phyloP scores from a whole-genome alignment of 2,329 filamentous ascomycete genomes.

The Fusarium sp. region DNA sequence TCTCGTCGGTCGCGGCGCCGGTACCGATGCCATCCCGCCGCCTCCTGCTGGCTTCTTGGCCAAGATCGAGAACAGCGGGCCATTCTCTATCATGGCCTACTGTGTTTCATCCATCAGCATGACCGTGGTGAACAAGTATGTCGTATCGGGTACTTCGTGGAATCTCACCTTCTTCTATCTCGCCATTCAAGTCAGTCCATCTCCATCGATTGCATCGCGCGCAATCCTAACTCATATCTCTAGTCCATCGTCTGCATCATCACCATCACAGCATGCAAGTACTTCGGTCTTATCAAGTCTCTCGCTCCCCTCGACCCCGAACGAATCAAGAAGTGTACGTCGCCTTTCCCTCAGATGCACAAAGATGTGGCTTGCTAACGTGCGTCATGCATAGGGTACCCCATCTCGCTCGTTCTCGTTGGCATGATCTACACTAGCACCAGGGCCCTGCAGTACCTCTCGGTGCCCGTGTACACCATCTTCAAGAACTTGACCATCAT shows the following conservation, averaged over 20 bases:
- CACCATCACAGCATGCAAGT: slow-evolving; percentile 84
- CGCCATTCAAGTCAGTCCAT: slow-evolving; percentile 78
- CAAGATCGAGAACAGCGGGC: slow-evolving; percentile 75
- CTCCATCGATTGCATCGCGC: slow-evolving; percentile 1
- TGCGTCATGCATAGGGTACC: slow-evolving; percentile 74
- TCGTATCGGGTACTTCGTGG: slow-evolving; percentile 87
- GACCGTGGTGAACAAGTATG: slow-evolving; percentile 99
- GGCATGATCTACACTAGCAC: slow-evolving; percentile 99
- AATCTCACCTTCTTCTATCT: slow-evolving; percentile 97
- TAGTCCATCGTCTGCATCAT: slow-evolving; percentile 88
- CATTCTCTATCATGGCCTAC: slow-evolving; percentile 84
- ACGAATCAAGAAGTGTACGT: slow-evolving; percentile 89
- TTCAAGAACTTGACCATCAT: slow-evolving; percentile 99
- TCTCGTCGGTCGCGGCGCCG: slow-evolving; percentile 34
- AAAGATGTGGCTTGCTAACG: not conserved
- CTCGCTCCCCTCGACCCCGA: slow-evolving; percentile 81
- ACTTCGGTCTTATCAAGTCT: slow-evolving; percentile 80
- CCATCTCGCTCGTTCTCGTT: slow-evolving; percentile 91
- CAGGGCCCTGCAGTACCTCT: slow-evolving; percentile 94
- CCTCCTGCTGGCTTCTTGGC: slow-evolving; percentile 27
- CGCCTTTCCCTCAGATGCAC: not conserved
- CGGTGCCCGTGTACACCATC: slow-evolving; percentile 98
- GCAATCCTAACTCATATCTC: not conserved
- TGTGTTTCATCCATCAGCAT: slow-evolving; percentile 95
- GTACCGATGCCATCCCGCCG: slow-evolving; percentile 30